Conservation (phyloP, 371 early-diverging fungal genomes). For the Mucor indicus region DNA sequence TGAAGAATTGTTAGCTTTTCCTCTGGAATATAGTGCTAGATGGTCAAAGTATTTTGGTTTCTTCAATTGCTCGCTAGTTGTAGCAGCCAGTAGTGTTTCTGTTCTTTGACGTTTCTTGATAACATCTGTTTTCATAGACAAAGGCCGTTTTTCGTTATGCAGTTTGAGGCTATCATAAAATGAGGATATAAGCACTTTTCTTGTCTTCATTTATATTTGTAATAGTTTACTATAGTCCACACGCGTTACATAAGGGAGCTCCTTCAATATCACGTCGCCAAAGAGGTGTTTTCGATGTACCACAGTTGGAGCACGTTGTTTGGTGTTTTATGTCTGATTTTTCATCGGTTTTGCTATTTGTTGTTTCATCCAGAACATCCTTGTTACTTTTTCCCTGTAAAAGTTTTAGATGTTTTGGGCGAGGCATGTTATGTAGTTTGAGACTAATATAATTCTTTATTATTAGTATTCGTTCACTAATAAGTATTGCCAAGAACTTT, state of each 20-base stretch:
- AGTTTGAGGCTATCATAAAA: slow-evolving; percentile 58
- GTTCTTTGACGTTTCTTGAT: slow-evolving; percentile 81
- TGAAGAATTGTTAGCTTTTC: neutral
- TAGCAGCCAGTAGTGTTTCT: slow-evolving; percentile 32
- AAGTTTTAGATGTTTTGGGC: slow-evolving; percentile 55
- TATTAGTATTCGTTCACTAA: no score
- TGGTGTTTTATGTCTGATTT: neutral
- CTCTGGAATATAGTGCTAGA: slow-evolving; percentile 1
- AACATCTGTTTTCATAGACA: slow-evolving; percentile 77
- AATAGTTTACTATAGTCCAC: slow-evolving; percentile 86
- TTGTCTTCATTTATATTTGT: neutral
- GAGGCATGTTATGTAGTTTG: slow-evolving; percentile 75
- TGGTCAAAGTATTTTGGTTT: slow-evolving; percentile 20
- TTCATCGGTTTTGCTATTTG: neutral
- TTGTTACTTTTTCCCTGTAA: neutral
- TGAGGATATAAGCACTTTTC: neutral
- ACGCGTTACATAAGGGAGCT: slow-evolving; percentile 91
- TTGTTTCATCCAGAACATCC: neutral
- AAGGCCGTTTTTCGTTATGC: slow-evolving; percentile 81
- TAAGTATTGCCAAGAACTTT: slow-evolving; percentile 13
- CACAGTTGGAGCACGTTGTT: slow-evolving; percentile 82
- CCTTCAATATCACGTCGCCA: slow-evolving; percentile 92
- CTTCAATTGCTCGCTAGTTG: slow-evolving; percentile 4
- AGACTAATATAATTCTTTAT: slow-evolving; percentile 9
- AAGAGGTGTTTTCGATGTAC: slow-evolving; percentile 86